Evolutionary conservation across 495 filamentous ascomycete species (phyloP), one percentile per base, ranked within the genome.

Genomic region (Podospora fimiseda): DNA sequence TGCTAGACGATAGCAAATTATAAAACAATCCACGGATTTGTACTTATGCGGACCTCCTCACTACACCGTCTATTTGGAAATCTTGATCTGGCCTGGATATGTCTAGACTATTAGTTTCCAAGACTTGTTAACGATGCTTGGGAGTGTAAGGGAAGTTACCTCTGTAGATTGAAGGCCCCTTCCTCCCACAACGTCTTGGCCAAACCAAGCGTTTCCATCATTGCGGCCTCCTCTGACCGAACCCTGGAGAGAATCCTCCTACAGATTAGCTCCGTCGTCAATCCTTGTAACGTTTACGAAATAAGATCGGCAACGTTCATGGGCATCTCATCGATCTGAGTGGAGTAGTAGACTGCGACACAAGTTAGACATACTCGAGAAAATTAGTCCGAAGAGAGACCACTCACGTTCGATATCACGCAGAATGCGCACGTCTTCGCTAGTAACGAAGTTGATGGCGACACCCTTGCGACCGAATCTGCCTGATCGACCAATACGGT

Each of bases 401-500:
- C n/a, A 71, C 65, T 59, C 71, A 72, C 81, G 75, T 68, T 90
- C 93, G 58, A 98, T 98, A 72, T 98, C 94, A 62, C 93, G 85
- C 82, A 98, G 88, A 84, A 98, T 98, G 69, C 94, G 91, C 60
- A 98, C 93, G 78, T 98, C 93, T 55, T 98, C 93, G 63, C 88
- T 89, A 51, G 94, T 98, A 69, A 98, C 93, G 74, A 98, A 98
- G 86, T 98, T 98, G 81, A 98, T 98, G 60, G 93, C 94, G 71
- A 98, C 93, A 86, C 93, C 93, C 82, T 98, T 98, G 69, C 93
- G 88, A 71, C 93, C 93, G 77, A 98, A 98, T 80, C 93, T 89
- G 73, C 93, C 93, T 72, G 90, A 89, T 79, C 93, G 90, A 79
- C 93, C 93, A 67, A 98, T 98, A 63, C 93, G 86, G 77, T 98